Percentiles rank a stretch among this genome's conserved stretches.
phyloP scores from a whole-genome alignment of 176 grass and related monocot genomes.

The Melocanna baccifera region DNA sequence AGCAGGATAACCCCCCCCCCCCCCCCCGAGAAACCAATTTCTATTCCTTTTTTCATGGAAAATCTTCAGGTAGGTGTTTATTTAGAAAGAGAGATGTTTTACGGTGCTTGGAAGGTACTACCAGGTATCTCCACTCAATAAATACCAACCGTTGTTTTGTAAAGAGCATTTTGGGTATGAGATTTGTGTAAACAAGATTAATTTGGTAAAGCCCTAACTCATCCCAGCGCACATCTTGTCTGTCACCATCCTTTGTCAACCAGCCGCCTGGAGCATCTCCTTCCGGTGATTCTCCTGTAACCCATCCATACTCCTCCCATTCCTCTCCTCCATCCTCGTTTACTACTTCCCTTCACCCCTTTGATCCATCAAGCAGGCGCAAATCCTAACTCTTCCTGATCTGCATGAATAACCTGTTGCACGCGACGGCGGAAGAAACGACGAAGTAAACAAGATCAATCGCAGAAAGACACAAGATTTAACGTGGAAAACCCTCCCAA shows the following conservation, averaged over 20 bases:
- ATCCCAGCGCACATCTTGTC: background rate
- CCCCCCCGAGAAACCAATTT: background rate
- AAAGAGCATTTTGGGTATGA: background rate
- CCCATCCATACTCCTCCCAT: background rate
- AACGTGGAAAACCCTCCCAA: too few relatives aligned
- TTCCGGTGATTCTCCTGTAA: background rate
- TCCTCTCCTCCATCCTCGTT: background rate
- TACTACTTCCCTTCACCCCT: background rate
- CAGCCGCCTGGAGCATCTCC: background rate
- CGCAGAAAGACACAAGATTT: too few relatives aligned
- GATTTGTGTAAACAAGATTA: background rate
- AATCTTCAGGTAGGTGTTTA: background rate
- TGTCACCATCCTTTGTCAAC: background rate
- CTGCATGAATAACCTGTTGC: background rate
- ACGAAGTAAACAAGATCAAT: too few relatives aligned
- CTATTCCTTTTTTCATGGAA: background rate
- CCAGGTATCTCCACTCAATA: background rate
- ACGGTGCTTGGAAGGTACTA: slow-evolving; percentile 3
- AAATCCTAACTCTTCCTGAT: background rate
- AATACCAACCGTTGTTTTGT: background rate
- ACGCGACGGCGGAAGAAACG: too few relatives aligned
- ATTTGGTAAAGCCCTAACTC: background rate
- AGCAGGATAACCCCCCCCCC: background rate
- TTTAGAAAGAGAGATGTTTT: background rate
- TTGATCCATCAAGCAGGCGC: background rate